A percentile compares a stretch with the other conserved stretches of the same genome.
These are phyloP conservation scores for Paecilomyces formosus DNA, from an alignment of 2,329 filamentous ascomycete genomes.

Conservation along the genomic window DNA sequence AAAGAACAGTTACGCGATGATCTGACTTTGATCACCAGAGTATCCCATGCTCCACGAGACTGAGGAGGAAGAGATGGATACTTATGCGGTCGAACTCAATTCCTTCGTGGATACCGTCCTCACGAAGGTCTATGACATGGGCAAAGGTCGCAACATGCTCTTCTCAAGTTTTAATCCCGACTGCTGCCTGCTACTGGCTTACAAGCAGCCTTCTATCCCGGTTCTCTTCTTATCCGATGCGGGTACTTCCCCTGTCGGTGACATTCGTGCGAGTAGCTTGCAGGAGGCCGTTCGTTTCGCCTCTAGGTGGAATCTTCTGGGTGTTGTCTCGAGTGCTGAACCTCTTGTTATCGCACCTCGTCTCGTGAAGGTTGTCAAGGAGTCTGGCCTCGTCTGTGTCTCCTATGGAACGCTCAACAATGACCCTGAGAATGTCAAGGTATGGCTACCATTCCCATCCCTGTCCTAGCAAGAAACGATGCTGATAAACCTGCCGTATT, in stretches of 20 bases:
- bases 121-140: constrained; percentile 79
- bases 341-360: constrained; percentile 84
- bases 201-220: constrained; percentile 95
- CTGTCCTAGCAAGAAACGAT: constrained; percentile 3
- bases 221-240: constrained; percentile 92
- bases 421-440: constrained; percentile 74
- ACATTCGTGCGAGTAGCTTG: constrained; percentile 81
- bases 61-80: constrained; percentile 94
- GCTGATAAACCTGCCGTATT: constrained; percentile 7
- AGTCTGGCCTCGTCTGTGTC: constrained; percentile 86
- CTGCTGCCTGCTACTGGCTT: constrained; percentile 85
- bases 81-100: constrained; percentile 91
- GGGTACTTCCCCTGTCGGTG: constrained; percentile 70
- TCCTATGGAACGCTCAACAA: constrained; percentile 93
- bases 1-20: constrained; percentile 18
- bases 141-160: constrained; percentile 78
- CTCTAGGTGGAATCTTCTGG: constrained; percentile 86
- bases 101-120: constrained; percentile 93
- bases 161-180: constrained; percentile 98
- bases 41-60: constrained; percentile 97
- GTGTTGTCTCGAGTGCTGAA: constrained; percentile 82
- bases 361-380: constrained; percentile 86
- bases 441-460: constrained; percentile 38
- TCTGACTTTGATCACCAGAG: constrained; percentile 41
- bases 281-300: constrained; percentile 96